These are phyloP conservation scores for Coemansia sp. DNA, from an alignment of 192 early-diverging fungal genomes.

Conservation along the genomic window DNA sequence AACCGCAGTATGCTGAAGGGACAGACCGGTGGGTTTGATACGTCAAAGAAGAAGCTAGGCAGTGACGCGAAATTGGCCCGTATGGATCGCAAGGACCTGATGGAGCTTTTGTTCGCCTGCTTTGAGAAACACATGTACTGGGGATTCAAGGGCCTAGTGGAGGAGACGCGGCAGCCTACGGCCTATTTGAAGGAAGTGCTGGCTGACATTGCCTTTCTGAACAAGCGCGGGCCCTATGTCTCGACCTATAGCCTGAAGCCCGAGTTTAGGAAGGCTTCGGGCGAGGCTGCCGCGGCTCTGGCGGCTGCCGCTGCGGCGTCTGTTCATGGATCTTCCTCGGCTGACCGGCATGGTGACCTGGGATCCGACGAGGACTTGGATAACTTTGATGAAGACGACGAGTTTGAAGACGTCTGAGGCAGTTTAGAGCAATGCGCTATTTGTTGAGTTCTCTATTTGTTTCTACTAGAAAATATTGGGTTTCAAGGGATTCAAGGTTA, in stretches of 20 bases:
- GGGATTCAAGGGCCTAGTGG: conserved; percentile 80
- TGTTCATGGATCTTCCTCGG: conserved; percentile 1
- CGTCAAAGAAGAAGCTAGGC: conserved; percentile 48
- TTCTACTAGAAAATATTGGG: too few species aligned
- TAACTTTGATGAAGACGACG: conserved; percentile 47
- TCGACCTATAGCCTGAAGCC: conserved; percentile 81
- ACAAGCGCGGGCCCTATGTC: conserved; percentile 82
- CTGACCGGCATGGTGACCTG: background rate
- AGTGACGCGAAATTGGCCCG: conserved; percentile 77
- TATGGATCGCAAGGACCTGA: conserved; percentile 79
- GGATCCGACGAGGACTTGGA: conserved; percentile 21
- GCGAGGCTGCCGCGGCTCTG: conserved; percentile 14
- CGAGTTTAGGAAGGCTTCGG: conserved; percentile 62
- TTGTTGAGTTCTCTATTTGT: too few species aligned
- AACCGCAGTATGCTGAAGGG: conserved; percentile 47
- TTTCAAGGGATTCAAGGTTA: background rate
- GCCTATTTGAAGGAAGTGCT: conserved; percentile 83
- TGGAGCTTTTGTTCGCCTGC: conserved; percentile 76
- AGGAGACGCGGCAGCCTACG: conserved; percentile 77
- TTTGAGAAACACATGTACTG: conserved; percentile 83
- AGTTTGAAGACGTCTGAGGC: conserved; percentile 51
- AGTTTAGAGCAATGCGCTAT: background rate
- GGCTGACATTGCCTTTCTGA: conserved; percentile 71
- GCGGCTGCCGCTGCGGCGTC: conserved; percentile 23
- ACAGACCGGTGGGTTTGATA: conserved; percentile 38